Evolutionary conservation across 495 filamentous ascomycete genomes (phyloP), one percentile per base, ranked within the genome.

Genomic region (Filosporella fistucella): DNA sequence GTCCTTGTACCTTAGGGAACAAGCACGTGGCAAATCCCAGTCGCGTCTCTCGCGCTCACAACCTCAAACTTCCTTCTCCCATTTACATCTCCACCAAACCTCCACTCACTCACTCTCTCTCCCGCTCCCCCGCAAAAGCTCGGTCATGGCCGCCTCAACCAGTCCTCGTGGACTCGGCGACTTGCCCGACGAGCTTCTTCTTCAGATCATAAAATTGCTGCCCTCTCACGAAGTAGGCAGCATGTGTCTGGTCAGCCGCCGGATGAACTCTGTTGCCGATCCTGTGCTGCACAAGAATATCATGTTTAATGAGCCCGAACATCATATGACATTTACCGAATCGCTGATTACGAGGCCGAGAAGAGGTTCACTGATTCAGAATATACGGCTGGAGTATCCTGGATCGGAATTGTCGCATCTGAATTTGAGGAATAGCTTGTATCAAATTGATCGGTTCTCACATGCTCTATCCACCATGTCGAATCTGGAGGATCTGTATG

Each of bases 271-370:
- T 20, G 20, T 63, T 22, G 55, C 60, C 48, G 62, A 65, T 44
- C 56, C 62, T 16, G 39, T 65, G 18, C 57, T 65, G 2, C 57
- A 65, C 51, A 51, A 61, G 40, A 51, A 53, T 2, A 55, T 65
- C 18, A 49, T 40, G 10, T 65, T 65, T 49, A 49, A 55, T 20
- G 48, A 47, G 30, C 57, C 62, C 13, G 51, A 61, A 18, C 50
- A 62, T 17, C 62, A 65, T 46, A 50, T 63, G 42, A 53, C 52
- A 12, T 65, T 65, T 46, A 55, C 59, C 48, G 48, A 65, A 55
- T 62, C 59, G 6, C 57, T 65, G 3, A 44, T 33, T 6, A 56
- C 52, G 26, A 45, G 62, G 5, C 57, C 55, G 26, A 47, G 62
- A 14, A 51, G 62, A 18, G 62, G 62, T 13, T 59, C 55, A 3